Conservation (phyloP, 345 rosid species). For the Raphanus sativus region DNA sequence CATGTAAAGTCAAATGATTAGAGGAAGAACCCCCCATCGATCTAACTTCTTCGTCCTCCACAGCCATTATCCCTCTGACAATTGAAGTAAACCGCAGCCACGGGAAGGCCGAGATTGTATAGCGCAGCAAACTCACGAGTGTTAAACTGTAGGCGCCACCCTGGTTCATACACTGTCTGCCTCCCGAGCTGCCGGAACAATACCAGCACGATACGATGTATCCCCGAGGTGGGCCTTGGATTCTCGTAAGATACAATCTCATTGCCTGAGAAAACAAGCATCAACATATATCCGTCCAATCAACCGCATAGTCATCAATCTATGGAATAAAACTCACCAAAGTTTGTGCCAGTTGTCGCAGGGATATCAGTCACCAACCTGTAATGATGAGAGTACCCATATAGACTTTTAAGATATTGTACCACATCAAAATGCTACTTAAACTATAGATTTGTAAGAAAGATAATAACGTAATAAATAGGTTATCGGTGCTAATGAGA, state of each 20-base stretch:
- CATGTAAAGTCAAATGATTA: neutral
- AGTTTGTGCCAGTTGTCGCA: conserved; percentile 39
- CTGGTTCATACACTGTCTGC: conserved; percentile 86
- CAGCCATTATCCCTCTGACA: conserved; percentile 84
- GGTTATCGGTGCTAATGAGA: neutral
- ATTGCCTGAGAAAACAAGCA: conserved; percentile 49
- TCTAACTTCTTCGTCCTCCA: conserved; percentile 55
- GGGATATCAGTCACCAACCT: conserved; percentile 47
- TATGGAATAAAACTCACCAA: conserved; percentile 33
- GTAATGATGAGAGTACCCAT: conserved; percentile 6
- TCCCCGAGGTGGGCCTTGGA: conserved; percentile 73
- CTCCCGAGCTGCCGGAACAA: conserved; percentile 78
- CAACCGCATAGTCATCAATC: neutral
- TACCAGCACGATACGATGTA: conserved; percentile 65
- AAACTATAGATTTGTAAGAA: neutral
- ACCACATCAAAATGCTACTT: neutral
- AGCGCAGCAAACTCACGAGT: conserved; percentile 85
- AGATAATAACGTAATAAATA: neutral
- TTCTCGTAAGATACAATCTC: conserved; percentile 74
- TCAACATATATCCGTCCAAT: conserved; percentile 2
- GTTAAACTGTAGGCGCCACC: conserved; percentile 86
- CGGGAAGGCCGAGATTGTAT: conserved; percentile 80
- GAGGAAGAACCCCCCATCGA: neutral
- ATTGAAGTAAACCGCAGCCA: conserved; percentile 75
- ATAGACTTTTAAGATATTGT: neutral